phyloP scores from a whole-genome alignment of 148 eudicot genomes.

The Camellia japonica region DNA sequence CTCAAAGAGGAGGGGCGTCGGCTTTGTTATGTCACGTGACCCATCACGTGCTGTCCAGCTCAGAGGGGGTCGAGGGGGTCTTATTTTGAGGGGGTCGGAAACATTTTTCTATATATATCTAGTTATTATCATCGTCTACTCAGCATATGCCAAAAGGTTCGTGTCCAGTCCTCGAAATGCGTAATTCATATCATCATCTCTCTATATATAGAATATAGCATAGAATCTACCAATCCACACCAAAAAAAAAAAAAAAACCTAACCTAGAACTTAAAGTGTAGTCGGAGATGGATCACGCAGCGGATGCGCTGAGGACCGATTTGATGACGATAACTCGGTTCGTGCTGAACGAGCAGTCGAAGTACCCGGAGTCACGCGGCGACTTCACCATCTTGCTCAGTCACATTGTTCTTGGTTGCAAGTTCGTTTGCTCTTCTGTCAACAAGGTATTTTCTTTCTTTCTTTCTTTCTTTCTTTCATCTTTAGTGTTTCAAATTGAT shows the following conservation, averaged over 20 bases:
- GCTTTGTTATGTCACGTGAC: no score
- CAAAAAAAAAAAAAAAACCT: not conserved
- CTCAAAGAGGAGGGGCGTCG: no score
- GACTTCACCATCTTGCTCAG: constrained; percentile 80
- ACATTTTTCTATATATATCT: not conserved
- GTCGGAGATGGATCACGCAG: constrained; percentile 74
- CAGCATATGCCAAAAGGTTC: not conserved
- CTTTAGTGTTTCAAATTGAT: not conserved
- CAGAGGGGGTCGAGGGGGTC: no score
- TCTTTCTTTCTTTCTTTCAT: no score
- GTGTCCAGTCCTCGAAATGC: not conserved
- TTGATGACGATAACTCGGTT: constrained; percentile 85
- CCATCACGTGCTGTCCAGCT: no score
- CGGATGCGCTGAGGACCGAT: constrained; percentile 77
- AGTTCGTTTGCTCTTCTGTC: constrained; percentile 87
- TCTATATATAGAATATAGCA: no score
- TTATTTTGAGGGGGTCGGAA: no score
- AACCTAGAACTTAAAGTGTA: not conserved
- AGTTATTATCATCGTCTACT: not conserved
- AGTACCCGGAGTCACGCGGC: constrained; percentile 82
- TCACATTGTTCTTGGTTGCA: constrained; percentile 97
- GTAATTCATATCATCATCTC: not conserved
- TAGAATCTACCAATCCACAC: no score
- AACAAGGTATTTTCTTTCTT: constrained; percentile 83
- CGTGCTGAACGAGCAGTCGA: constrained; percentile 86